phyloP scores from a whole-genome alignment of 176 grass and related monocot species.

The Oryza rufipogon region DNA sequence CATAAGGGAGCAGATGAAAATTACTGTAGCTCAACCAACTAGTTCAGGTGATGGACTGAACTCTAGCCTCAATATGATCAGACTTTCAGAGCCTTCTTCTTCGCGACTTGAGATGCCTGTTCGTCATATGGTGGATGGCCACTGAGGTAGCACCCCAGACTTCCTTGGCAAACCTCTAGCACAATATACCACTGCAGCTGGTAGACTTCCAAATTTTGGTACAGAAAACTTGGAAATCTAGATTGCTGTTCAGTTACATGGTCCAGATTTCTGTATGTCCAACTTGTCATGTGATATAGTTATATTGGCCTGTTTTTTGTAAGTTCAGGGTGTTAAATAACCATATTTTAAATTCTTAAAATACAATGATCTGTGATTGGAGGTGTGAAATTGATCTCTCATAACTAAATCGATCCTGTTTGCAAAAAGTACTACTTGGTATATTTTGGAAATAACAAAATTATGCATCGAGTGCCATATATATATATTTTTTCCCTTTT shows the following conservation, averaged over 20 bases:
- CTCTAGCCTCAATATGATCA: conserved; percentile 27
- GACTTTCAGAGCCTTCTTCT: conserved; percentile 22
- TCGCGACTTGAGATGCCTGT: not conserved
- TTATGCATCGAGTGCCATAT: no score
- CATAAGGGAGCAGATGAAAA: conserved; percentile 7
- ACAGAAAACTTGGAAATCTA: not conserved
- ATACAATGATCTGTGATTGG: no score
- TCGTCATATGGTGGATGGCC: not conserved
- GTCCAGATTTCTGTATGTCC: no score
- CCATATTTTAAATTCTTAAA: no score
- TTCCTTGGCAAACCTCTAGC: not conserved
- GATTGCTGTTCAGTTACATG: not conserved
- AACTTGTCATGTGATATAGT: no score
- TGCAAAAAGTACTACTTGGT: no score
- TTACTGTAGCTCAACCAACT: not conserved
- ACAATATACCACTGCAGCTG: not conserved
- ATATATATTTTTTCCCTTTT: no score
- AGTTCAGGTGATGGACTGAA: not conserved
- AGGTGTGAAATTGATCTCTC: no score
- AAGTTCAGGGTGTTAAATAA: no score
- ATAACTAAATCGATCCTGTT: no score
- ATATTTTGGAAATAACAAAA: no score
- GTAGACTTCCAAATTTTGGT: not conserved
- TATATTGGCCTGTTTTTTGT: no score
- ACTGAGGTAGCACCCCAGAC: not conserved